Evolutionary conservation across 2,329 filamentous ascomycete genomes (phyloP).

Genomic region (Ophioceras dolichostomum): DNA sequence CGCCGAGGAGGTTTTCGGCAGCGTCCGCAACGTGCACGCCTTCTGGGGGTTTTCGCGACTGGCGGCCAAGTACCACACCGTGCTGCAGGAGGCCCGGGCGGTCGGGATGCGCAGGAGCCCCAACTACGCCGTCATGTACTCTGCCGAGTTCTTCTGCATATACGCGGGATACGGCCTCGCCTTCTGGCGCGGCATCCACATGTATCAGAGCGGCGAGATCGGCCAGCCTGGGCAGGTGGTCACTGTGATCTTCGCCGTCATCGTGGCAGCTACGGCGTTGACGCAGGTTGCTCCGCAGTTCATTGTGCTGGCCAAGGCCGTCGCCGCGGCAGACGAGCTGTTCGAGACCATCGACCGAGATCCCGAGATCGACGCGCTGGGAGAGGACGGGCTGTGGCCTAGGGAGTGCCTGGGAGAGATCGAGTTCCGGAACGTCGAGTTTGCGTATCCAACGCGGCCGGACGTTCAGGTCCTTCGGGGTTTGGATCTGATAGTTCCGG

Average conservation of each 20-base stretch:
- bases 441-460: constrained; percentile 31
- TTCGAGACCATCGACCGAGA: constrained; percentile 23
- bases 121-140: constrained; percentile 26
- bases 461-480: constrained; percentile 25
- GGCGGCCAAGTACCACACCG: constrained; percentile 26
- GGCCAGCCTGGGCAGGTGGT: constrained; percentile 7
- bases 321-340: constrained; percentile 20
- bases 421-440: constrained; percentile 25
- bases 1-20: constrained; percentile 36
- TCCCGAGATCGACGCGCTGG: constrained; percentile 23
- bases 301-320: constrained; percentile 23
- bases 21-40: constrained; percentile 35
- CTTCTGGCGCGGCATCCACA: constrained; percentile 38
- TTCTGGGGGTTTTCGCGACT: constrained; percentile 17
- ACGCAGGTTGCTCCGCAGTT: constrained; percentile 23
- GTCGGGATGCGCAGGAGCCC: too few relatives aligned
- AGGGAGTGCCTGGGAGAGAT: constrained; percentile 18
- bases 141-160: constrained; percentile 32
- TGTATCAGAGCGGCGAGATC: constrained; percentile 32
- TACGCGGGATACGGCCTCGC: constrained; percentile 33
- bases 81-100: constrained; percentile 28
- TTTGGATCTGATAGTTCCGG: constrained; percentile 27
- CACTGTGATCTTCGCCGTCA: constrained; percentile 22
- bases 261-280: constrained; percentile 22
- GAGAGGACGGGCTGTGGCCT: constrained; percentile 16